Base-by-base conservation (phyloP, 1,284 basidiomycete species). In the Ganoderma leucocontextum region DNA sequence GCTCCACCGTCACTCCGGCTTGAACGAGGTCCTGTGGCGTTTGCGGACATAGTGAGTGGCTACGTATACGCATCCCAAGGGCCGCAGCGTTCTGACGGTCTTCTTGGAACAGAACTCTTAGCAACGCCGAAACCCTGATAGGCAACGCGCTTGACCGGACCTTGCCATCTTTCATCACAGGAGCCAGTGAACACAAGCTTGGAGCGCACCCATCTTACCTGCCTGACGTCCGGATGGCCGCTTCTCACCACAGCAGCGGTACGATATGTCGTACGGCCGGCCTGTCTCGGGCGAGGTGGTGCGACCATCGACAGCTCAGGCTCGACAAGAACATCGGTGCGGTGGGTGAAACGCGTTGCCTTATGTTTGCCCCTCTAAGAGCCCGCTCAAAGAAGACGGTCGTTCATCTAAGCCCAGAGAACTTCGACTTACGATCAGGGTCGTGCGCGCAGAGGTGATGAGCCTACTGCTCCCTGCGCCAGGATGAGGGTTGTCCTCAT, bases 1-100 rank as follows among this genome's bases (percentile, higher is more conserved):
- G 95, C 75, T 97, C 95, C 61, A 99, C 85, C 8, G 86, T 88
- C 41, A 95, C 91, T 0, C 95, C 95, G 8, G 92, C 87, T 78
- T 95, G 91, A 4, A 86, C 85, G 52, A 97, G 83, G 78, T 98
- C 96, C 95, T 96, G 35, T 39, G 38, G 7, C 10, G 38, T 13
- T 33, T 55, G 52, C 60, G 70, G 62, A 13, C 22, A n/a, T 57
- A 71, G 42, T 75, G 29, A 44, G 64, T 63, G 49, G 19, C 5
- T 41, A 61, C 69, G 13, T 41, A 41, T 17, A 41, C 47, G 22
- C 22, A 42, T 22, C 68, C 69, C 29, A 47, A 15, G 55, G 3
- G 39, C 33, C 41, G 9, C 60, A 41, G 25, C 35, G 22, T 58
- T 10, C 12, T 67, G 55, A 38, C 55, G 19, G 55, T 22, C 55